Evolutionary conservation across 148 eudicot genomes (phyloP).

Genomic region (Fagopyrum tataricum): DNA sequence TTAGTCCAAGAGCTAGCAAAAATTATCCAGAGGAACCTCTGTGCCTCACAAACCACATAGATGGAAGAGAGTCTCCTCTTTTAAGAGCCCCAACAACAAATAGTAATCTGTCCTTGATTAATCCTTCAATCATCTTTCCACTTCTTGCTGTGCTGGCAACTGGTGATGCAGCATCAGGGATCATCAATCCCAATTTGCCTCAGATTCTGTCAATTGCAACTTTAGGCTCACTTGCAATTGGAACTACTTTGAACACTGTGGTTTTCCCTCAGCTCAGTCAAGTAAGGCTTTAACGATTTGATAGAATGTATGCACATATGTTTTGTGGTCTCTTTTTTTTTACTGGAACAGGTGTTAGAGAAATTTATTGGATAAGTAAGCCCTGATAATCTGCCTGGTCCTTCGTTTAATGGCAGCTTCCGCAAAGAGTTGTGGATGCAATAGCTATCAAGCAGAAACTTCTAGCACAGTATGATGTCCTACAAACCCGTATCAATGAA

Average conservation of each 20-base stretch:
- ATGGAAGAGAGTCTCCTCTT: constrained; percentile 72
- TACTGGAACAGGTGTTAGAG: not conserved
- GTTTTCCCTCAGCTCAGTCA: constrained; percentile 67
- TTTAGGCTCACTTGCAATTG: constrained; percentile 66
- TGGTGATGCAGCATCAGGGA: constrained; percentile 91
- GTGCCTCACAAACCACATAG: constrained; percentile 77
- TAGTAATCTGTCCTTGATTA: constrained; percentile 35
- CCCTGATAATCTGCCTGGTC: not conserved
- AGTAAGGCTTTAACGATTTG: constrained; percentile 27
- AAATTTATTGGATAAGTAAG: no score
- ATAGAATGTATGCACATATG: not conserved
- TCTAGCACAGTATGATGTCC: constrained; percentile 80
- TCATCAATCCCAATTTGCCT: constrained; percentile 84
- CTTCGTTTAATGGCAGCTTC: constrained; percentile 43
- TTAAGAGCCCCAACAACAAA: constrained; percentile 72
- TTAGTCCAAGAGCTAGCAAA: constrained; percentile 61
- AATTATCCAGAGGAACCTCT: constrained; percentile 84
- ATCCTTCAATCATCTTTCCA: constrained; percentile 61
- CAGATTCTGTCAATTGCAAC: constrained; percentile 68
- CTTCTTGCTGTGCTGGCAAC: constrained; percentile 67
- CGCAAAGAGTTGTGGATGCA: constrained; percentile 53
- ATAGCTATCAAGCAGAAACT: constrained; percentile 80
- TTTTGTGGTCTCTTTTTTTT: not conserved
- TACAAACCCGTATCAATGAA: constrained; percentile 87
- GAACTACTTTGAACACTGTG: constrained; percentile 57